These are phyloP conservation scores for Cutaneotrichosporon cutaneum DNA, from an alignment of 1,284 basidiomycete species.

Conservation along the genomic window DNA sequence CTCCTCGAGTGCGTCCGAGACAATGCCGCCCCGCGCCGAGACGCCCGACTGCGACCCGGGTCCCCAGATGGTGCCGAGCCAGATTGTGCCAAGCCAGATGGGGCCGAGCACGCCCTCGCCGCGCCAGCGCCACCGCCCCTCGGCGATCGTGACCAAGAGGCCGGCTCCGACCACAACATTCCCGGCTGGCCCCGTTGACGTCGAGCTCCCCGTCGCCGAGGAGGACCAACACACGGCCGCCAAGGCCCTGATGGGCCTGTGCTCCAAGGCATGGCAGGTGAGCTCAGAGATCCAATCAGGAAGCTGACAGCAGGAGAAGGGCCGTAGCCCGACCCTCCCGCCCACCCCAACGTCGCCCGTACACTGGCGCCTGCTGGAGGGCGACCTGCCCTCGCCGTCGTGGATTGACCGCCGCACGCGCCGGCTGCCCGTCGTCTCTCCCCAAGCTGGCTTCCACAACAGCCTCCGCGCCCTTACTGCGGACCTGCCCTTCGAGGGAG, in stretches of 20 bases:
- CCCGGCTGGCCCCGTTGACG: neutral
- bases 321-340: neutral
- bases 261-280: constrained; percentile 5
- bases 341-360: neutral
- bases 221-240: constrained; percentile 1
- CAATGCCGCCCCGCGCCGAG: neutral
- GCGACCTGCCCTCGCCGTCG: neutral
- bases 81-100: too few relatives aligned
- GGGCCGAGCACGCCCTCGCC: neutral
- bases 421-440: neutral
- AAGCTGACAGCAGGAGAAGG: neutral
- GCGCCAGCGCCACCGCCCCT: neutral
- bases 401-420: constrained; percentile 2
- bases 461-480: neutral
- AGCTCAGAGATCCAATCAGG: neutral
- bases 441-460: neutral
- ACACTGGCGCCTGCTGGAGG: neutral
- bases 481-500: neutral
- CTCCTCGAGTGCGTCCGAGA: neutral
- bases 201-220: neutral
- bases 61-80: too few relatives aligned
- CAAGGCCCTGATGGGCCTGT: constrained; percentile 1
- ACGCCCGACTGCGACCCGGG: neutral
- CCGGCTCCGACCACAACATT: neutral
- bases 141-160: neutral